Base-by-base conservation (phyloP, 2,329 filamentous ascomycete genomes). In the Lachnellula suecica region DNA sequence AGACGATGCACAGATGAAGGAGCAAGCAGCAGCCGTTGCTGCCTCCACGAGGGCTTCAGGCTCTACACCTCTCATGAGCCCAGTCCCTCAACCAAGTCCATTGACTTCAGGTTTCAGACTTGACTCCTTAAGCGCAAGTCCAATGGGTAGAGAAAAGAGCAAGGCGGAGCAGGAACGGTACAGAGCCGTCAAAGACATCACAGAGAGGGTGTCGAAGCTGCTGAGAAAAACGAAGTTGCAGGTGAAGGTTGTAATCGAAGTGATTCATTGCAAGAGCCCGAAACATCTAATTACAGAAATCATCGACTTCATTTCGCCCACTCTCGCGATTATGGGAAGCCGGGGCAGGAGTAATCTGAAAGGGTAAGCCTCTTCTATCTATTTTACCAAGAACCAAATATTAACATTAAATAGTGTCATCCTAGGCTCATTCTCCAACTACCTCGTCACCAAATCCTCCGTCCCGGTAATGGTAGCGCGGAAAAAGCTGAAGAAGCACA, bases 381-480 rank as follows among this genome's bases (percentile, higher is more conserved):
- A 49, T 8, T 44, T 41, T 52, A n/a, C 17, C 10, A 51, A 13
- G 11, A 41, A 55, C 37, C 4, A 5, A 4, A 27, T 38, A 53
- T 70, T 74, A 66, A 77, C 67, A n/a, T 43, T 31, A 15, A 5
- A 44, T 62, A 95, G 92, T 67, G 93, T 97, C 20, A 86, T 99
- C 55, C 80, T 99, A 25, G 94, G 94, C 23, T 97, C 92, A 0
- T 97, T 99, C 71, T 96, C 90, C 55, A 97, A 97, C 68, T 99
- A 99, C 66, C 79, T 99, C 7, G 92, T 99, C 27, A 96, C 91
- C 34, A 97, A 97, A 74, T 96, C 91, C 58, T 96, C 90, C 2
- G 91, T 96, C 15, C 94, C 94, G 0, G 94, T 99, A 54, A 99
- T 99, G 94, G 94, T 97, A 31, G 94, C 94, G 7, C 80, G 94